Conservation (phyloP, 805 yeast species). For the Cyberlindnera suaveolens region DNA sequence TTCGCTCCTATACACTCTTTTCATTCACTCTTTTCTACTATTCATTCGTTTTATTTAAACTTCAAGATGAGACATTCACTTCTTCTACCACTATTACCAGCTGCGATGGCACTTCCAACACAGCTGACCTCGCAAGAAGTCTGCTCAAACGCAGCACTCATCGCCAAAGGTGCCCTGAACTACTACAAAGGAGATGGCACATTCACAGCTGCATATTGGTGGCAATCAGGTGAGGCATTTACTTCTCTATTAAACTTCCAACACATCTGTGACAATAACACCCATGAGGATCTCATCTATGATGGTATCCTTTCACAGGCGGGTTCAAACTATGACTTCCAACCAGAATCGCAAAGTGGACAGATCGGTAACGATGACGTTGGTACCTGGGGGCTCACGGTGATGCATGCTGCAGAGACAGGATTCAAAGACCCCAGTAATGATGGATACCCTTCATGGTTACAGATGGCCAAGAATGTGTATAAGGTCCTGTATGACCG, state of each 20-base stretch:
- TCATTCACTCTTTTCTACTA: no score
- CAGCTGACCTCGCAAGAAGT: conserved; percentile 1
- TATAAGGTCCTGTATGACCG: conserved; percentile 50
- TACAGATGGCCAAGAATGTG: conserved; percentile 49
- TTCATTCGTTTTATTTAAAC: no score
- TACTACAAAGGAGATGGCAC: conserved; percentile 66
- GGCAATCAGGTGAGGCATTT: conserved; percentile 86
- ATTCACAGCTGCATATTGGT: conserved; percentile 71
- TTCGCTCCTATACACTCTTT: no score
- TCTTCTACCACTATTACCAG: not conserved
- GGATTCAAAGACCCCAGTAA: conserved; percentile 42
- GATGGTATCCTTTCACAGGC: conserved; percentile 41
- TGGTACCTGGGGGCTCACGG: conserved; percentile 63
- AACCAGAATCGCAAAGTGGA: conserved; percentile 50
- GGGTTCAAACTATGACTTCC: conserved; percentile 44
- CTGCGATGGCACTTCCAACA: not conserved
- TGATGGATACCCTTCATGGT: conserved; percentile 42
- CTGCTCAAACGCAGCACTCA: conserved; percentile 45
- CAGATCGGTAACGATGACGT: conserved; percentile 69
- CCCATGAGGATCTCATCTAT: conserved; percentile 51
- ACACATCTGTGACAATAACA: conserved; percentile 60
- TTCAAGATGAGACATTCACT: not conserved
- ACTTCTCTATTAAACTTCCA: conserved; percentile 65
- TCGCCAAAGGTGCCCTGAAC: conserved; percentile 58
- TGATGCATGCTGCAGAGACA: conserved; percentile 55